A percentile compares a stretch with the other conserved stretches of the same genome.
These are phyloP conservation scores for Leishmania tarentolae DNA, from an alignment of 208 protist species.

Conservation along the genomic window DNA sequence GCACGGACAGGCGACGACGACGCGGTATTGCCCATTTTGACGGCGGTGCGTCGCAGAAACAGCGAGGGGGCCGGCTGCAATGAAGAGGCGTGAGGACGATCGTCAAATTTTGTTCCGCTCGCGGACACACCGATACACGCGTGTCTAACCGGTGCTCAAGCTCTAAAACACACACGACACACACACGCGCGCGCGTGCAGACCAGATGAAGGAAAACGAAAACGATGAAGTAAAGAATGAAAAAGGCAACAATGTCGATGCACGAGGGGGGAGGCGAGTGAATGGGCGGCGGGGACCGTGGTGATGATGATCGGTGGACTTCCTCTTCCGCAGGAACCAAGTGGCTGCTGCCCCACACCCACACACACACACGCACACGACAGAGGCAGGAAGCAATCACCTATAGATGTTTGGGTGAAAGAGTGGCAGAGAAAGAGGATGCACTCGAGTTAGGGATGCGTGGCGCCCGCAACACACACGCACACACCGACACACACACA, in stretches of 20 bases:
- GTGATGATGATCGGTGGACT: background rate
- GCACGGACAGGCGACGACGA: conserved; percentile 12
- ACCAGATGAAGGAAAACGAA: background rate
- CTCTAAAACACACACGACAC: background rate
- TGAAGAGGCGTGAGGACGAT: background rate
- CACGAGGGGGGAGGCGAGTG: background rate
- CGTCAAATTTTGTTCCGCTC: background rate
- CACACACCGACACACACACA: background rate
- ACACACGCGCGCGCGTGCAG: background rate
- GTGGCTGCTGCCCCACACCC: background rate
- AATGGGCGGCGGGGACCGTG: background rate
- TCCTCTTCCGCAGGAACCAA: background rate
- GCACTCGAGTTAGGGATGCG: too few relatives aligned
- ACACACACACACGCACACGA: background rate
- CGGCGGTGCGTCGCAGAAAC: background rate
- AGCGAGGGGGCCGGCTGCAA: too few relatives aligned
- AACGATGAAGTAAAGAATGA: background rate
- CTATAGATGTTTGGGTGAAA: too few relatives aligned
- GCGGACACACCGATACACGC: background rate
- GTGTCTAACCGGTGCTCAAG: too few relatives aligned
- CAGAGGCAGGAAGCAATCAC: too few relatives aligned
- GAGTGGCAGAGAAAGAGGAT: too few relatives aligned
- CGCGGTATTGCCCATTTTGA: conserved; percentile 30
- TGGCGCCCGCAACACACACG: too few relatives aligned
- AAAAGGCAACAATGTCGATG: background rate